Evolutionary conservation across 768 basidiomycete genomes (phyloP), one percentile per base, ranked within the genome.

Genomic region (Cystofilobasidium ferigula): DNA sequence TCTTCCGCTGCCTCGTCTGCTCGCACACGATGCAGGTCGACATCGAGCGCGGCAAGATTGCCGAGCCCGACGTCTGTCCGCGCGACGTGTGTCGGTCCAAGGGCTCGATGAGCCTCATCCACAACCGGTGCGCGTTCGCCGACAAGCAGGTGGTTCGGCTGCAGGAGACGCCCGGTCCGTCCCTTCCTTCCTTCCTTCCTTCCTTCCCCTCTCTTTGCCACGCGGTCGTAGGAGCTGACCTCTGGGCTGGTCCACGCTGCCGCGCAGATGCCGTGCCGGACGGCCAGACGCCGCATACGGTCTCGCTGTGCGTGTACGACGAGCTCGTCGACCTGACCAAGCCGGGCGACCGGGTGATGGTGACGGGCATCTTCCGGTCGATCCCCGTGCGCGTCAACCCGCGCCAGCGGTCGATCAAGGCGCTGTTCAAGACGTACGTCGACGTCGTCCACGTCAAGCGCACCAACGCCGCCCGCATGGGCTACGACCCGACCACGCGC

Each of bases 201-300:
- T 57, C 24, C 12, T 54, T 9, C 7, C 1, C 22, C 56, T 28
- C 34, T 3, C 40, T 5, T 28, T n/a, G 16, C 26, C 13, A 24
- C 47, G 22, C 16, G 30, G 22, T 38, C 57, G 26, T 16, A 24
- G 3, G 1, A 18, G 34, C 60, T 34, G 28, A 57, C 32, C 24
- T 13, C 9, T n/a, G n/a, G 24, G 12, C 12, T 53, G 10, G 20
- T 26, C 26, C 10, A 4, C n/a, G 20, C 2, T 20, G 7, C 2
- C 56, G 5, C 36, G 43, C 65, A 73, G 95, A 99, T 72, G 89
- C 87, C 12, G 94, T 99, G 0, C 94, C 94, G 6, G 94, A 97
- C 75, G 95, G 95, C 2, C 94, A 98, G 75, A 98, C 95, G 0
- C 95, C 95, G 0, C 93, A 97, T 71, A 98, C 94, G 0, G 93